Percentiles rank a stretch among this genome's conserved stretches.
phyloP scores from a whole-genome alignment of 73 alveolate species.

The Blepharisma japonicum region DNA sequence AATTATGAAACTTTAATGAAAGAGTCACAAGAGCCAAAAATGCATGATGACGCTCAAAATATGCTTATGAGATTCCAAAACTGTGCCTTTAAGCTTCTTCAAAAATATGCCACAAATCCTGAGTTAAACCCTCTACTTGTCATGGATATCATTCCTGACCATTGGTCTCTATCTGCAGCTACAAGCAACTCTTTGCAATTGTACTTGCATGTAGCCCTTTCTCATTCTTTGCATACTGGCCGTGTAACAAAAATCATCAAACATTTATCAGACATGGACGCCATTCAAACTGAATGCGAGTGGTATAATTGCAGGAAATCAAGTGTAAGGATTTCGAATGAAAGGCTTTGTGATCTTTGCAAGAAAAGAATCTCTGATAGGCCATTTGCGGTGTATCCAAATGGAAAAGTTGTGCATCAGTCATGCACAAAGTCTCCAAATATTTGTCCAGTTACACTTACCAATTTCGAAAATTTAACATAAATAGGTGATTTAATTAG shows the following conservation, averaged over 20 bases:
- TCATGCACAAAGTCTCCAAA: slow-evolving; percentile 15
- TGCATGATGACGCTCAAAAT: slow-evolving; percentile 2
- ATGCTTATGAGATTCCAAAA: background rate
- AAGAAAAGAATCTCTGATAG: slow-evolving; percentile 24
- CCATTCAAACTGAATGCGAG: slow-evolving; percentile 30
- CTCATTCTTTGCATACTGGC: slow-evolving; percentile 15
- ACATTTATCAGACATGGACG: slow-evolving; percentile 24
- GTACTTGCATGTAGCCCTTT: slow-evolving; percentile 21
- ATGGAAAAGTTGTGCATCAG: slow-evolving; percentile 31
- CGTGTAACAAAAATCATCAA: background rate
- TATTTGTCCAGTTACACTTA: slow-evolving; percentile 25
- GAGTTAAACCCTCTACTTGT: slow-evolving; percentile 23
- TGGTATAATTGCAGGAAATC: background rate
- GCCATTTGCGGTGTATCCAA: slow-evolving; percentile 28
- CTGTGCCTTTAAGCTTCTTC: slow-evolving; percentile 12
- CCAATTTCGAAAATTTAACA: background rate
- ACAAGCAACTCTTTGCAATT: background rate
- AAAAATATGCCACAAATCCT: slow-evolving; percentile 30
- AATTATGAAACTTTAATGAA: background rate
- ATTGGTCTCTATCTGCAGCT: slow-evolving; percentile 27
- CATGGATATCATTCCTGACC: slow-evolving; percentile 21
- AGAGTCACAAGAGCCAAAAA: background rate
- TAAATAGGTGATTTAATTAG: background rate
- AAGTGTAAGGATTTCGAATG: slow-evolving; percentile 26
- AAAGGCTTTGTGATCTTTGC: slow-evolving; percentile 20